phyloP scores from a whole-genome alignment of 75 land plant genomes.

The Larix kaempferi region DNA sequence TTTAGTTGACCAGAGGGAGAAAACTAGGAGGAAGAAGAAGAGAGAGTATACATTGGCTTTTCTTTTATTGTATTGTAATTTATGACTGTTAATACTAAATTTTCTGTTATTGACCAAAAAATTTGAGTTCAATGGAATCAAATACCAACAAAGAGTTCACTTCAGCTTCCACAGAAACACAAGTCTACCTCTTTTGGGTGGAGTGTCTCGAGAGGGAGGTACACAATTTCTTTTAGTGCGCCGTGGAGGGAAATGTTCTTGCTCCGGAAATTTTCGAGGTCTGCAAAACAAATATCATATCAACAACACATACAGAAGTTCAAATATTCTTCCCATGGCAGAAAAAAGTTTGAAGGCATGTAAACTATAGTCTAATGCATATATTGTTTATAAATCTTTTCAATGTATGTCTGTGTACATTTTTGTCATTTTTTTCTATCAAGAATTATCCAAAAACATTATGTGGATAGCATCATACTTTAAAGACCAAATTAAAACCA shows the following conservation, averaged over 20 bases:
- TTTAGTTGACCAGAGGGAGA: too few species aligned
- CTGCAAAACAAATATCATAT: conserved; percentile 29
- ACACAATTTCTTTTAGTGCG: conserved; percentile 59
- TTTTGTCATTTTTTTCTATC: not conserved
- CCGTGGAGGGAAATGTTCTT: conserved; percentile 50
- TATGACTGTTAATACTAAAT: too few species aligned
- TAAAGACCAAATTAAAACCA: not conserved
- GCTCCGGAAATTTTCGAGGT: conserved; percentile 41
- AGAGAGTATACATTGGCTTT: too few species aligned
- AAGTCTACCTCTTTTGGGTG: conserved; percentile 86
- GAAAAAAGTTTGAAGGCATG: not conserved
- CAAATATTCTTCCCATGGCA: not conserved
- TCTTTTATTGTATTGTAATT: too few species aligned
- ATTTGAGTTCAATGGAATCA: not conserved
- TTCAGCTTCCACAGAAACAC: not conserved
- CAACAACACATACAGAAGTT: not conserved
- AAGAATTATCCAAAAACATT: not conserved
- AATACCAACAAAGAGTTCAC: not conserved
- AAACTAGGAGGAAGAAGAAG: too few species aligned
- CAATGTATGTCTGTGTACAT: not conserved
- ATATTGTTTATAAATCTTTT: not conserved
- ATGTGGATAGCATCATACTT: not conserved
- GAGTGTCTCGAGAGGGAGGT: conserved; percentile 90
- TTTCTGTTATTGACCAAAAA: too few species aligned
- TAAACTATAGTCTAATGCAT: not conserved